Base-by-base conservation (phyloP, 345 rosid species). In the Rhizophora mangle region DNA sequence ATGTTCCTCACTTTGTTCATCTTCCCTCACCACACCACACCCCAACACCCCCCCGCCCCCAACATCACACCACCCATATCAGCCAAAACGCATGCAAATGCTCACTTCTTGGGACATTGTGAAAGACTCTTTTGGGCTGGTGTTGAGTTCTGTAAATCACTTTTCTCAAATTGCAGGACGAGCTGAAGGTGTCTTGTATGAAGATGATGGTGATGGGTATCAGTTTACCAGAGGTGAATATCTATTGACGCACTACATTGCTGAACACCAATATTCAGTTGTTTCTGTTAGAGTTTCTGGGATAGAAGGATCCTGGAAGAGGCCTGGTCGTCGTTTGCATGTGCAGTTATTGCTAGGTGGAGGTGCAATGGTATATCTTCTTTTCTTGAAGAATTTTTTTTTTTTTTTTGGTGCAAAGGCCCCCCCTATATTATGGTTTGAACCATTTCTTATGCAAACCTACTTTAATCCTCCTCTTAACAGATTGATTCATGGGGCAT, bases 151-250 rank as follows among this genome's bases (percentile, higher is more conserved):
- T 51, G 27, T 20, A 64, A 43, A 29, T 34, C 46, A 51, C 18
- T 22, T 55, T 29, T 68, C 76, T 11, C 75, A 21, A 43, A 52
- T 67, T 47, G 60, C 80, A 91, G 98, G 97, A 75, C 84, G 74
- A 64, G 96, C 97, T 32, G 51, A 74, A 79, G 98, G 98, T 64
- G 66, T 84, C 78, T 74, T 91, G 47, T 93, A 81, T 68, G 98
- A 91, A 79, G 98, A 93, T 74, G 89, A 84, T 60, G 98, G 96
- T 63, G 98, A 93, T 81, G 96, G 97, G 68, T 89, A 86, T 81
- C 92, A 85, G 65, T 93, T 87, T 74, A 77, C 75, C 46, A 67
- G 82, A 62, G 94, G 97, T 71, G 72, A 75, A 70, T 93, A 77
- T 80, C 82, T 91, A 64, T 70, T 86, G 68, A 86, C 91, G 18